These are phyloP conservation scores for Ophiostoma montium DNA, from an alignment of 2,329 filamentous ascomycete species.

Conservation along the genomic window DNA sequence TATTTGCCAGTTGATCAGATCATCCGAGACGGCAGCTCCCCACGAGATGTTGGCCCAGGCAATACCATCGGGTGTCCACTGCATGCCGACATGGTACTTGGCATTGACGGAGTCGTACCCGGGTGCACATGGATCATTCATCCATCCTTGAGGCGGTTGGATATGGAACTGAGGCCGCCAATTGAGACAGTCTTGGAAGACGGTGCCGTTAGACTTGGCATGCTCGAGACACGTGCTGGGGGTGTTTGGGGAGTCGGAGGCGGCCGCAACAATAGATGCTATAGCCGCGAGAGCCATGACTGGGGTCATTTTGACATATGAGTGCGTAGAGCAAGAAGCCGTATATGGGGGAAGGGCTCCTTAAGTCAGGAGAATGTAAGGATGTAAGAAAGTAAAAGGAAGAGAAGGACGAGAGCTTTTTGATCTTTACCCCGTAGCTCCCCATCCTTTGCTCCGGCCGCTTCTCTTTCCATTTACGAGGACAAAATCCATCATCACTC, in stretches of 20 bases:
- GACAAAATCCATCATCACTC: neutral
- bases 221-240: neutral
- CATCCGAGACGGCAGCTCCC: slow-evolving; percentile 26
- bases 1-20: slow-evolving; percentile 29
- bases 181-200: neutral
- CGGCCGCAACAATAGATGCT: neutral
- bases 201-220: neutral
- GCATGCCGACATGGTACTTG: slow-evolving; percentile 38
- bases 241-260: neutral
- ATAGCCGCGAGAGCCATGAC: neutral
- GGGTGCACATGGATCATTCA: slow-evolving; percentile 34
- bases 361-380: too few species aligned
- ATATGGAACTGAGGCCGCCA: slow-evolving; percentile 11
- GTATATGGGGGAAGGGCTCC: too few species aligned
- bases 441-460: too few species aligned
- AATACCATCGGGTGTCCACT: slow-evolving; percentile 28
- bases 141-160: slow-evolving; percentile 17
- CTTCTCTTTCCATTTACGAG: neutral
- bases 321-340: too few species aligned
- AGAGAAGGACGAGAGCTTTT: too few species aligned
- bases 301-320: neutral
- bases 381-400: too few species aligned
- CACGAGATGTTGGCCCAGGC: slow-evolving; percentile 29
- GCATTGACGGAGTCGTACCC: slow-evolving; percentile 33
- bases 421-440: too few species aligned